These are phyloP conservation scores for Penicillium ucsense DNA, from an alignment of 495 filamentous ascomycete genomes.

Conservation along the genomic window DNA sequence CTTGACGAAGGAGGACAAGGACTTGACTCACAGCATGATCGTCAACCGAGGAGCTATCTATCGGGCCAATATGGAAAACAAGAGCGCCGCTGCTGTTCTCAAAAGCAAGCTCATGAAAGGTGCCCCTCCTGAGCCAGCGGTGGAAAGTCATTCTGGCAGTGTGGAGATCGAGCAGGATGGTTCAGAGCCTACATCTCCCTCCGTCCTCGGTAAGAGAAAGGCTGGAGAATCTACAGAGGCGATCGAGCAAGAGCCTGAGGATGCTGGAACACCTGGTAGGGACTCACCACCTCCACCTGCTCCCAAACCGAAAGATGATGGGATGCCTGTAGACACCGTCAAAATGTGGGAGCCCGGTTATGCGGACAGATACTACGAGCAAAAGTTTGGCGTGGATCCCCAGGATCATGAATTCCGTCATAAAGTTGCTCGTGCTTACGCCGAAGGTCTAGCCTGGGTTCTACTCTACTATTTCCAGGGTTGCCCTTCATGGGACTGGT, in stretches of 20 bases:
- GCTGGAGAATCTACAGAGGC: slow-evolving; percentile 30
- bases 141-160: slow-evolving; percentile 9
- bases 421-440: slow-evolving; percentile 85
- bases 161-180: slow-evolving; percentile 10
- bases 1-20: slow-evolving; percentile 48
- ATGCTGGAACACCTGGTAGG: slow-evolving; percentile 46
- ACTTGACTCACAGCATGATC: slow-evolving; percentile 80
- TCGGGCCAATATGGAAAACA: slow-evolving; percentile 78
- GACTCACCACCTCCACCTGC: slow-evolving; percentile 37
- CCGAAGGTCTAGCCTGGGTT: slow-evolving; percentile 98
- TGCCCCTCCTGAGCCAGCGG: slow-evolving; percentile 10
- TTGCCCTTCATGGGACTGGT: slow-evolving; percentile 97
- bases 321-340: slow-evolving; percentile 66
- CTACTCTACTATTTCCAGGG: slow-evolving; percentile 96
- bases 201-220: slow-evolving; percentile 52
- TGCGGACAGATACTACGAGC: slow-evolving; percentile 90
- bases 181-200: slow-evolving; percentile 25
- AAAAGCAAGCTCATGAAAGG: slow-evolving; percentile 67
- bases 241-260: slow-evolving; percentile 50
- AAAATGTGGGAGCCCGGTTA: slow-evolving; percentile 94
- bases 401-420: slow-evolving; percentile 78
- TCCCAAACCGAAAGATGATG: slow-evolving; percentile 40
- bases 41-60: slow-evolving; percentile 66
- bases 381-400: slow-evolving; percentile 85
- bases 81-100: slow-evolving; percentile 82